phyloP scores from a whole-genome alignment of 1,284 basidiomycete species.

The Apiotrichum sp. region DNA sequence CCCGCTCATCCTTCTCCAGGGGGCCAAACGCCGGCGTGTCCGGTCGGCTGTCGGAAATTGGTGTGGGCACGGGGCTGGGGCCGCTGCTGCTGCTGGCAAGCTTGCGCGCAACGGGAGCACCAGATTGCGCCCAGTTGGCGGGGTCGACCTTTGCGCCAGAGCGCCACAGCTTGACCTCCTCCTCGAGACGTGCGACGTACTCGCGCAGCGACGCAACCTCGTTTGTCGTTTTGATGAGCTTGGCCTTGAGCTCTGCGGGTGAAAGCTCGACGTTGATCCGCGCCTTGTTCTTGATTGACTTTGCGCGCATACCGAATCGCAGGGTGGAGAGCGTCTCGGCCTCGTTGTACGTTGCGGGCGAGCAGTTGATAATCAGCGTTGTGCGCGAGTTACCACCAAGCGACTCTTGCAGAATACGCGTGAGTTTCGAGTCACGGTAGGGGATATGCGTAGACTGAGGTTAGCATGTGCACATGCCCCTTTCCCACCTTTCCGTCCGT shows the following conservation, averaged over 20 bases:
- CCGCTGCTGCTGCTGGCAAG: constrained; percentile 48
- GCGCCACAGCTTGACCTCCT: constrained; percentile 87
- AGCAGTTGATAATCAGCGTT: constrained; percentile 98
- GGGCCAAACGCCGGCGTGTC: constrained; percentile 52
- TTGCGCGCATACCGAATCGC: constrained; percentile 97
- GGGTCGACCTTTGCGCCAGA: constrained; percentile 80
- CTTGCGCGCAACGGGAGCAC: constrained; percentile 48
- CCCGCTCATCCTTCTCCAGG: constrained; percentile 91
- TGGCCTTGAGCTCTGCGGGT: constrained; percentile 86
- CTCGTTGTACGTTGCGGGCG: constrained; percentile 94
- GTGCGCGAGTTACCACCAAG: constrained; percentile 98
- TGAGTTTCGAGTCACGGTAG: constrained; percentile 98
- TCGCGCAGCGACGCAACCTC: constrained; percentile 78
- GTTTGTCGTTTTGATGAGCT: constrained; percentile 83
- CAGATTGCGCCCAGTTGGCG: constrained; percentile 66
- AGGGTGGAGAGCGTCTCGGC: constrained; percentile 95
- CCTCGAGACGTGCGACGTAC: constrained; percentile 83
- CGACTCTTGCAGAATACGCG: constrained; percentile 98
- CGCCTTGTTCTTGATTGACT: constrained; percentile 99
- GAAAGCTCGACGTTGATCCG: constrained; percentile 98
- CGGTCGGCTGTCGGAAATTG: constrained; percentile 45
- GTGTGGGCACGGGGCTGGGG: constrained; percentile 60
- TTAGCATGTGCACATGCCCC: not conserved
- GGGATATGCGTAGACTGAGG: constrained; percentile 89
- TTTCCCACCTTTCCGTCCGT: constrained; percentile 82